Percentiles rank a stretch among this genome's conserved stretches.
Conservation (phyloP, 2,329 filamentous ascomycete genomes). For the Claviceps citrina region DNA sequence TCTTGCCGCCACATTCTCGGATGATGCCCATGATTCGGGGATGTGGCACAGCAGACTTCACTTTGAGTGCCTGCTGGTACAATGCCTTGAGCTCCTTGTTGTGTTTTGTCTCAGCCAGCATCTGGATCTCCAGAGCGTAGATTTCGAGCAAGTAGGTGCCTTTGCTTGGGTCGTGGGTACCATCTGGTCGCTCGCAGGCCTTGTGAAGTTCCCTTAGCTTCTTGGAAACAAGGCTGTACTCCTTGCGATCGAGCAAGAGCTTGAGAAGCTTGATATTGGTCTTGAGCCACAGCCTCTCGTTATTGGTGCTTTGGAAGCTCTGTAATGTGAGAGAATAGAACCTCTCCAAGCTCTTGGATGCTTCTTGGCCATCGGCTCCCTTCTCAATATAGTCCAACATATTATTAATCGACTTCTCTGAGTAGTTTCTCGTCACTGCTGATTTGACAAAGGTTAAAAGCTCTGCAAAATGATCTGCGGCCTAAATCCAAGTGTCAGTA, state of each 20-base stretch:
- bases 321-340: conserved; percentile 89
- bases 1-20: conserved; percentile 95
- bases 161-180: conserved; percentile 81
- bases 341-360: conserved; percentile 70
- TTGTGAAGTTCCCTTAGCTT: conserved; percentile 81
- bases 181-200: conserved; percentile 76
- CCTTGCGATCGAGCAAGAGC: conserved; percentile 78
- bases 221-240: conserved; percentile 64
- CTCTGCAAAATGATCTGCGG: conserved; percentile 81
- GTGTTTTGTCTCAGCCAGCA: conserved; percentile 93
- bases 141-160: conserved; percentile 92
- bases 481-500: conserved; percentile 34
- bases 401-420: conserved; percentile 98
- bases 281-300: conserved; percentile 92
- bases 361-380: conserved; percentile 52
- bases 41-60: conserved; percentile 93
- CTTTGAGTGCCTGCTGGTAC: conserved; percentile 80
- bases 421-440: conserved; percentile 93
- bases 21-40: conserved; percentile 99
- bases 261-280: conserved; percentile 95
- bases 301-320: conserved; percentile 94
- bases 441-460: conserved; percentile 95
- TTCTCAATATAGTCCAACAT: conserved; percentile 98
- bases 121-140: conserved; percentile 94
- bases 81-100: conserved; percentile 91